Percentiles rank a stretch among this genome's conserved stretches.
These are phyloP conservation scores for Saccharomyces kudriavzevii DNA, from an alignment of 805 yeast genomes.

Conservation along the genomic window DNA sequence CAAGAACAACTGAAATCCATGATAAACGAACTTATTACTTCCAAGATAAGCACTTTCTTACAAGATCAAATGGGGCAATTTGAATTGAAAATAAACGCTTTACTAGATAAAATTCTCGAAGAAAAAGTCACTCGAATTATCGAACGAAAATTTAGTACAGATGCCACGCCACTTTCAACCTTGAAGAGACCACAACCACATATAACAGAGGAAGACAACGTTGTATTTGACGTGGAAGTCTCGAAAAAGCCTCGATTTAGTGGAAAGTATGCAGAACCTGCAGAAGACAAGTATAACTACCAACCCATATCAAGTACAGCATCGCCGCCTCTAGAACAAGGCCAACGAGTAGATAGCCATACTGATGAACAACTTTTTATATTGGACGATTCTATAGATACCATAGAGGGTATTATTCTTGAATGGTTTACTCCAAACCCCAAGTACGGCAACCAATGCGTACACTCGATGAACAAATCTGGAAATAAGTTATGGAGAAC, in stretches of 20 bases:
- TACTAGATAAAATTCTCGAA: slow-evolving; percentile 12
- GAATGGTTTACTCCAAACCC: slow-evolving; percentile 32
- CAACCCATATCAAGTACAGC: neutral
- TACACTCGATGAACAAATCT: slow-evolving; percentile 27
- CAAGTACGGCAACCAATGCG: slow-evolving; percentile 19
- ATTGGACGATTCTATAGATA: slow-evolving; percentile 12
- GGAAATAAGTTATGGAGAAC: slow-evolving; percentile 25
- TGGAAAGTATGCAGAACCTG: neutral
- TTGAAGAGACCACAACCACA: neutral
- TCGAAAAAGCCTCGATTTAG: neutral
- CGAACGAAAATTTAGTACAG: neutral
- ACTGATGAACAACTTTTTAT: slow-evolving; percentile 6
- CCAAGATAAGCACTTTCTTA: slow-evolving; percentile 15
- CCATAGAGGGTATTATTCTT: slow-evolving; percentile 22
- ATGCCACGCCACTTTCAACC: neutral
- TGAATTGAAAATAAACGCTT: slow-evolving; percentile 8
- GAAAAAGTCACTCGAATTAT: slow-evolving; percentile 5
- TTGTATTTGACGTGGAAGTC: neutral
- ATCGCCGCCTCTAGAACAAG: neutral
- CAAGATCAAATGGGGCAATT: slow-evolving; percentile 11
- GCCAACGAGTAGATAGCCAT: neutral
- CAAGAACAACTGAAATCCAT: slow-evolving; percentile 23
- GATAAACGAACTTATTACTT: slow-evolving; percentile 22
- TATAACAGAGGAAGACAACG: slow-evolving; percentile 1
- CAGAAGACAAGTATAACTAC: neutral